A percentile compares a stretch with the other conserved stretches of the same genome.
Evolutionary conservation across 1,284 basidiomycete genomes (phyloP).

Genomic region (Kalmanozyma brasiliensis): DNA sequence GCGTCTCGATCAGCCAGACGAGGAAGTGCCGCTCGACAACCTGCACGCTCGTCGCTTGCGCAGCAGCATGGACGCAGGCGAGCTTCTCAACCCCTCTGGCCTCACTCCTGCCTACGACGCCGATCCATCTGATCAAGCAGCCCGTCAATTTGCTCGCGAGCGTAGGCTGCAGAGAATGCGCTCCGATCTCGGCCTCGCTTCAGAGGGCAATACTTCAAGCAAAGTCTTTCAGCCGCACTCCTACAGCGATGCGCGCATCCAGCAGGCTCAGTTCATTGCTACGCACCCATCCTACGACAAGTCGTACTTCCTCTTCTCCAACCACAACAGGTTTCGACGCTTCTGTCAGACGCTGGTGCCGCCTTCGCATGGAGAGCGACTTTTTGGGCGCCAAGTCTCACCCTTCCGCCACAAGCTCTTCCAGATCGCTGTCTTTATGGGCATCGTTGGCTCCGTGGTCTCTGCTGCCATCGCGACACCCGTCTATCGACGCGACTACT

Average conservation of each 20-base stretch:
- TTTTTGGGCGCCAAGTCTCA: conserved; percentile 69
- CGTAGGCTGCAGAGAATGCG: conserved; percentile 73
- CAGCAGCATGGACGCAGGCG: conserved; percentile 52
- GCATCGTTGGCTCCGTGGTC: conserved; percentile 85
- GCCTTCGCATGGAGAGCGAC: conserved; percentile 82
- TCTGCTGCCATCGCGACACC: conserved; percentile 88
- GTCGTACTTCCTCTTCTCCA: conserved; percentile 88
- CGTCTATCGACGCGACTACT: conserved; percentile 82
- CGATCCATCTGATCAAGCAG: conserved; percentile 58
- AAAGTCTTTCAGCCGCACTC: conserved; percentile 66
- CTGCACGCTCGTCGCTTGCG: conserved; percentile 52
- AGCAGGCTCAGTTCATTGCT: conserved; percentile 86
- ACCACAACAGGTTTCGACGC: conserved; percentile 79
- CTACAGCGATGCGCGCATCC: conserved; percentile 78
- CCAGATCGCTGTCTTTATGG: conserved; percentile 78
- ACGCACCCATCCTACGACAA: conserved; percentile 91
- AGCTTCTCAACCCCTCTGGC: conserved; percentile 25
- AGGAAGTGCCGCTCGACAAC: conserved; percentile 75
- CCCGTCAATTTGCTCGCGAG: conserved; percentile 72
- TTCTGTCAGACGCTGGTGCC: conserved; percentile 86
- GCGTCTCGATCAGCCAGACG: conserved; percentile 72
- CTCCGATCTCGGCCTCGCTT: conserved; percentile 57
- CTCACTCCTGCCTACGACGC: conserved; percentile 27
- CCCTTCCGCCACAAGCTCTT: conserved; percentile 77
- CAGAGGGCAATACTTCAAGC: conserved; percentile 34